These are phyloP conservation scores for Raphidocelis subcapitata DNA, from an alignment of 139 green algal species.

Conservation along the genomic window DNA sequence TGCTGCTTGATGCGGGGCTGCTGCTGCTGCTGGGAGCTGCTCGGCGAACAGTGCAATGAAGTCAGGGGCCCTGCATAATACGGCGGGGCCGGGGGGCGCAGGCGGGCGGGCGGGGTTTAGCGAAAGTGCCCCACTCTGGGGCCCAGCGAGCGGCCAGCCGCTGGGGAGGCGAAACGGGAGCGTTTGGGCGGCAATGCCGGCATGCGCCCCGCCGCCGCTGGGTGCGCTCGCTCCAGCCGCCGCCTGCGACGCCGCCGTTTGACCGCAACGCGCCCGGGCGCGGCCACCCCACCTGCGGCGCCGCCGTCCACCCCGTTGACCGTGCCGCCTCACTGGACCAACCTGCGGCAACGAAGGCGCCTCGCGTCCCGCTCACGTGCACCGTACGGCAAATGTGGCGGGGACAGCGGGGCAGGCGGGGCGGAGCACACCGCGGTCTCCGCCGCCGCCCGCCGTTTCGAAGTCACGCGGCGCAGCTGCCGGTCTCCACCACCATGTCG, in stretches of 20 bases:
- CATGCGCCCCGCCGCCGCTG: not conserved
- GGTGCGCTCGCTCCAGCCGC: not conserved
- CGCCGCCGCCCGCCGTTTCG: no score
- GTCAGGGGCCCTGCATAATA: not conserved
- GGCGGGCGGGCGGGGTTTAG: not conserved
- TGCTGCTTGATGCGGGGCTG: not conserved
- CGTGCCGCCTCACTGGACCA: no score
- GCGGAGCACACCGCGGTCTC: no score
- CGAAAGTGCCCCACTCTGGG: not conserved
- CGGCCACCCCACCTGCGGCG: not conserved
- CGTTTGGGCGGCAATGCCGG: no score
- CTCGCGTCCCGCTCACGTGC: no score
- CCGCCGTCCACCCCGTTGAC: not conserved
- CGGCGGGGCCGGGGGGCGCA: not conserved
- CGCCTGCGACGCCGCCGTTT: constrained; percentile 2
- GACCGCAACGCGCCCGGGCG: not conserved
- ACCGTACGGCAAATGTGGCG: no score
- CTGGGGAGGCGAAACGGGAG: no score
- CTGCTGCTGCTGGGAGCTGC: not conserved
- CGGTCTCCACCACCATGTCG: no score
- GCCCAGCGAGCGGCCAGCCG: no score
- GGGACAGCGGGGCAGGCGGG: no score
- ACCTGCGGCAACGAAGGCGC: no score
- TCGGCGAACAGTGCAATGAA: not conserved
- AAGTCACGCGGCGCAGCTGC: no score